A percentile compares a stretch with the other conserved stretches of the same genome.
phyloP scores from a whole-genome alignment of 139 green algal genomes.

The Ostreobium quekettii region DNA sequence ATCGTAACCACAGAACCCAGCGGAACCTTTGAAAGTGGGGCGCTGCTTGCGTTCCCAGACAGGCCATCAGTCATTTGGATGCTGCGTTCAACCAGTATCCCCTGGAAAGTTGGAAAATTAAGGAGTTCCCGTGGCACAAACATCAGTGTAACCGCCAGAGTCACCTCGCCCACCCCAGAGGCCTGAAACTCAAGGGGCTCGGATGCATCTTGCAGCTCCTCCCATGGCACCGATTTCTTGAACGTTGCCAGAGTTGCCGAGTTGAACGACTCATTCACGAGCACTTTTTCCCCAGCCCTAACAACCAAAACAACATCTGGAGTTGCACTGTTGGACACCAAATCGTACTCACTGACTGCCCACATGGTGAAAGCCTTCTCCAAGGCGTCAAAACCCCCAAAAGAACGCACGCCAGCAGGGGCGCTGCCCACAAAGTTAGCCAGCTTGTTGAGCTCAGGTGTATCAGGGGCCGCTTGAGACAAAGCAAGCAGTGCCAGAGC shows the following conservation, averaged over 20 bases:
- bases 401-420: slow-evolving; percentile 9
- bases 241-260: too few species aligned
- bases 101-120: slow-evolving; percentile 46
- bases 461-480: neutral
- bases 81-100: slow-evolving; percentile 41
- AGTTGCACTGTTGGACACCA: neutral
- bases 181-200: slow-evolving; percentile 12
- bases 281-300: neutral
- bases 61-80: slow-evolving; percentile 28
- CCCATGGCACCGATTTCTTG: neutral
- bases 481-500: slow-evolving; percentile 23
- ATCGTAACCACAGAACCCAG: slow-evolving; percentile 8
- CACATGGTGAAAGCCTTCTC: slow-evolving; percentile 12
- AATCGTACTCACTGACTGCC: slow-evolving; percentile 37
- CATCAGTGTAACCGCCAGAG: slow-evolving; percentile 31
- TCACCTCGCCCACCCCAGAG: slow-evolving; percentile 27
- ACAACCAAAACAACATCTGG: slow-evolving; percentile 17
- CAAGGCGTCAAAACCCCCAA: neutral
- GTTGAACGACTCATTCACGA: slow-evolving; percentile 1
- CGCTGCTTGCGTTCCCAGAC: slow-evolving; percentile 16
- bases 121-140: slow-evolving; percentile 44
- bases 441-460: slow-evolving; percentile 30
- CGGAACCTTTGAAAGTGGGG: too few species aligned
- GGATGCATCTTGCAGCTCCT: neutral
- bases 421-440: slow-evolving; percentile 25